These are phyloP conservation scores for Candida qinlingensis DNA, from an alignment of 805 yeast species.

Conservation along the genomic window DNA sequence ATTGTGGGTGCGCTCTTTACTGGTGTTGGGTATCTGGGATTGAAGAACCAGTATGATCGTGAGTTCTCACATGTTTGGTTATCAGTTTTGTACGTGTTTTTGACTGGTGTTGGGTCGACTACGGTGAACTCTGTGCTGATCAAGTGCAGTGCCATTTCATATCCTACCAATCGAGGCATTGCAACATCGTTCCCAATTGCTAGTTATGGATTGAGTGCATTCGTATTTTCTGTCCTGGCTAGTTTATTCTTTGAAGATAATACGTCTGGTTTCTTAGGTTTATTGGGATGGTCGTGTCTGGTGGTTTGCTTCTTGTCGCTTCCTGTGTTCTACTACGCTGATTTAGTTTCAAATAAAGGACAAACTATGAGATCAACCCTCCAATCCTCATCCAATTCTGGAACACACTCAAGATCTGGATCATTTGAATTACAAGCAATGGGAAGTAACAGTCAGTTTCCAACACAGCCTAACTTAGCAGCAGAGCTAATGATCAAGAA, in stretches of 20 bases:
- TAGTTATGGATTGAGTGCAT: constrained; percentile 69
- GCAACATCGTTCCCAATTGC: constrained; percentile 76
- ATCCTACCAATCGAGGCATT: constrained; percentile 63
- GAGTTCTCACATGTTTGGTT: constrained; percentile 30
- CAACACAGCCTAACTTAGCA: not conserved
- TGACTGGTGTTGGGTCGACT: constrained; percentile 68
- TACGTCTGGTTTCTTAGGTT: constrained; percentile 48
- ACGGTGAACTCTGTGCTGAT: constrained; percentile 58
- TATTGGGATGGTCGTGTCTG: constrained; percentile 38
- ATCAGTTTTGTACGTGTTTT: constrained; percentile 42
- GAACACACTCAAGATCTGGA: not conserved
- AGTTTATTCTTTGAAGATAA: constrained; percentile 49
- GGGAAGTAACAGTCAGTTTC: not conserved
- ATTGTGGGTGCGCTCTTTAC: constrained; percentile 45
- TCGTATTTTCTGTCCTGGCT: constrained; percentile 55
- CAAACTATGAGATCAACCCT: not conserved
- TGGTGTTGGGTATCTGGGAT: constrained; percentile 49
- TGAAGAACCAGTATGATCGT: constrained; percentile 45
- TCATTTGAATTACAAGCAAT: constrained; percentile 14
- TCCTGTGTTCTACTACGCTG: constrained; percentile 36
- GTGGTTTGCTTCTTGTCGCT: constrained; percentile 38
- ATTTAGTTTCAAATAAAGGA: constrained; percentile 8
- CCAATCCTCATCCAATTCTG: not conserved
- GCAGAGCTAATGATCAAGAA: constrained; percentile 7
- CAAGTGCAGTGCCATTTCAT: constrained; percentile 67